Evolutionary conservation across 2,329 filamentous ascomycete genomes (phyloP).

Genomic region (Penicillium corylophilum): DNA sequence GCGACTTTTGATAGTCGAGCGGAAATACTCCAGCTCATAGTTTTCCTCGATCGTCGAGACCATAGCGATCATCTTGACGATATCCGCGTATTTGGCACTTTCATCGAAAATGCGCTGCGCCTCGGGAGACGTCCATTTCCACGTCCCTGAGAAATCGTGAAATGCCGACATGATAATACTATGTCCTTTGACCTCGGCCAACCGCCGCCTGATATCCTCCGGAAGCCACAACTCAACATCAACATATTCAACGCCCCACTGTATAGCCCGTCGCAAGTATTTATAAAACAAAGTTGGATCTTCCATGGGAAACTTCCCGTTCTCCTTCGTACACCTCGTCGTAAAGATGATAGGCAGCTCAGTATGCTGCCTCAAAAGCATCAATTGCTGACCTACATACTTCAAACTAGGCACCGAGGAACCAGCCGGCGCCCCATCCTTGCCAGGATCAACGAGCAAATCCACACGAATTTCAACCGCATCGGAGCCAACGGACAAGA

Average conservation of each 20-base stretch:
- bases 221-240: constrained; percentile 87
- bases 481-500: constrained; percentile 81
- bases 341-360: constrained; percentile 91
- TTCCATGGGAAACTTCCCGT: constrained; percentile 82
- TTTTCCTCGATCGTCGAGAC: constrained; percentile 81
- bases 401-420: constrained; percentile 73
- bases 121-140: constrained; percentile 75
- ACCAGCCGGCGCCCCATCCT: constrained; percentile 58
- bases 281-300: constrained; percentile 71
- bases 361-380: constrained; percentile 77
- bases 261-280: constrained; percentile 78
- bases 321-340: constrained; percentile 76
- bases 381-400: constrained; percentile 83
- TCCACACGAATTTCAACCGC: constrained; percentile 84
- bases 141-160: constrained; percentile 80
- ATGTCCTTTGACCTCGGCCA: constrained; percentile 70
- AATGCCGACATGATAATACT: constrained; percentile 90
- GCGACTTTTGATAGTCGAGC: constrained; percentile 71
- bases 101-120: constrained; percentile 71
- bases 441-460: constrained; percentile 69
- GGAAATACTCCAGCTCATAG: constrained; percentile 87
- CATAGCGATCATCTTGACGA: constrained; percentile 88
- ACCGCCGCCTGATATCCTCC: constrained; percentile 66
- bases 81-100: constrained; percentile 73
- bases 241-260: constrained; percentile 88